phyloP scores from a whole-genome alignment of 192 early-diverging fungal genomes.

The Coemansia sp. region DNA sequence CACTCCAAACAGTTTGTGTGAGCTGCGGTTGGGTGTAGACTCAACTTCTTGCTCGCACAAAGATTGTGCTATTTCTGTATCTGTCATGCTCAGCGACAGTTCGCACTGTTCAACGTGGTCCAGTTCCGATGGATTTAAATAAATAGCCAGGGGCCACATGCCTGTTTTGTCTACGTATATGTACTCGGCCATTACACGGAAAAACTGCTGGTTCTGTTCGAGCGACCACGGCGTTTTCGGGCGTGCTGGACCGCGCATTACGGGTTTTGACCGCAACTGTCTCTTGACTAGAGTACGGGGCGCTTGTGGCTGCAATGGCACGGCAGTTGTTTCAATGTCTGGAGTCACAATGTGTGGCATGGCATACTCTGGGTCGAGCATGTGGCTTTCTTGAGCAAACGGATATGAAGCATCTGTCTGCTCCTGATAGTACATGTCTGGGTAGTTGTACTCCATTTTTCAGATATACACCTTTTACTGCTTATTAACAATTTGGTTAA shows the following conservation, averaged over 20 bases:
- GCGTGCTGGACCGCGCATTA: slow-evolving; percentile 3
- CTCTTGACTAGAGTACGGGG: background rate
- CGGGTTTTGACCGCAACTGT: background rate
- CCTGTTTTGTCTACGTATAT: slow-evolving; percentile 44
- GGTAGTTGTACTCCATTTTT: slow-evolving; percentile 15
- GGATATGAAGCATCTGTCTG: background rate
- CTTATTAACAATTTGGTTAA: background rate
- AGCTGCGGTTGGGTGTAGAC: slow-evolving; percentile 21
- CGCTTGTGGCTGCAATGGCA: background rate
- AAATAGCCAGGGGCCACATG: slow-evolving; percentile 42
- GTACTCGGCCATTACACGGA: slow-evolving; percentile 50
- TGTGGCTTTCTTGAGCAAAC: background rate
- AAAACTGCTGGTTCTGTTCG: slow-evolving; percentile 31
- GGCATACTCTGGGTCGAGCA: background rate
- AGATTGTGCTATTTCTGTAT: slow-evolving; percentile 27
- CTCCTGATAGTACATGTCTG: slow-evolving; percentile 6
- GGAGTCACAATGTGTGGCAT: background rate
- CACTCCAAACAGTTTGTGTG: slow-evolving; percentile 33
- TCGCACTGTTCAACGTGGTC: slow-evolving; percentile 40
- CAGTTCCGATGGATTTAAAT: slow-evolving; percentile 36
- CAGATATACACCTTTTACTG: background rate
- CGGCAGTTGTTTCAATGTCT: background rate
- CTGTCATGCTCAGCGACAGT: slow-evolving; percentile 13
- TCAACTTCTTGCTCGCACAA: slow-evolving; percentile 27
- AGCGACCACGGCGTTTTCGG: slow-evolving; percentile 45